phyloP scores from a whole-genome alignment of 2,329 filamentous ascomycete species.

The Aspergillus tanneri region DNA sequence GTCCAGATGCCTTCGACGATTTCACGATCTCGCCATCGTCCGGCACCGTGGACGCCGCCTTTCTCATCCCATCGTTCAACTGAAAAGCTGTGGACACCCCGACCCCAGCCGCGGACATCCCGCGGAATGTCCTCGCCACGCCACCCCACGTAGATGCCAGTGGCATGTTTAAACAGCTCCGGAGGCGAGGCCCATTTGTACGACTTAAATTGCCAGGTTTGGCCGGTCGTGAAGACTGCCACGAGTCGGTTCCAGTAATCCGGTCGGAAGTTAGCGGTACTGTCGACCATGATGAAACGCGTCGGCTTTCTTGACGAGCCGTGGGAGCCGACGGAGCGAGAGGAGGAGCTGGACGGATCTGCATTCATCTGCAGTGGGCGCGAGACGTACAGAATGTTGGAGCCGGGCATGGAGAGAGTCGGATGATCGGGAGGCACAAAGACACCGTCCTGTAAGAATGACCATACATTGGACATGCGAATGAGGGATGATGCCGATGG shows the following conservation, averaged over 20 bases:
- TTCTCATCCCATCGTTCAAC: constrained; percentile 78
- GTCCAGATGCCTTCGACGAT: constrained; percentile 93
- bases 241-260: constrained; percentile 97
- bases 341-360: constrained; percentile 30
- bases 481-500: constrained; percentile 93
- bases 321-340: constrained; percentile 56
- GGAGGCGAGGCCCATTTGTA: constrained; percentile 92
- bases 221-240: constrained; percentile 94
- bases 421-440: constrained; percentile 73
- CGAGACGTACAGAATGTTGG: constrained; percentile 81
- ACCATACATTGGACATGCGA: constrained; percentile 92
- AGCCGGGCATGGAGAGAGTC: constrained; percentile 60
- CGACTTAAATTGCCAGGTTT: constrained; percentile 97
- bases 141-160: constrained; percentile 90
- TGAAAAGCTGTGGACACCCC: constrained; percentile 72
- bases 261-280: constrained; percentile 90
- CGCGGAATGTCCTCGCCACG: constrained; percentile 76
- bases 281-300: constrained; percentile 94
- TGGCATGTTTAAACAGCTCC: constrained; percentile 84
- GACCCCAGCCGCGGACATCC: constrained; percentile 78
- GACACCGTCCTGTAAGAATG: constrained; percentile 81
- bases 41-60: constrained; percentile 35
- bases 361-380: constrained; percentile 65
- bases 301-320: constrained; percentile 59
- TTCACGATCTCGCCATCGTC: constrained; percentile 82